phyloP scores from a whole-genome alignment of 116 monocot genomes.

The Dioscorea cayenensis region DNA sequence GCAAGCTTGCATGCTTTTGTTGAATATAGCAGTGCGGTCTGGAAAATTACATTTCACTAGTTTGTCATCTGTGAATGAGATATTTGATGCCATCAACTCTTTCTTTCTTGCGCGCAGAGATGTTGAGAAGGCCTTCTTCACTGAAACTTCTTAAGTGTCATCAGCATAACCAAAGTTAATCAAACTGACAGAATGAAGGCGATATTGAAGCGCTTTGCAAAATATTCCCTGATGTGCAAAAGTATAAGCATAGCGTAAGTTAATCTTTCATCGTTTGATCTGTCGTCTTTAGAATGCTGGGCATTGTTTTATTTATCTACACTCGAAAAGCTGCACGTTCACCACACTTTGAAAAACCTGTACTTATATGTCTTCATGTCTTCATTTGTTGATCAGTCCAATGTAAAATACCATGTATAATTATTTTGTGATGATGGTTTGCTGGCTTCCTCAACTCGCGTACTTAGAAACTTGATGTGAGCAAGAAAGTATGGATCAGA shows the following conservation, averaged over 20 bases:
- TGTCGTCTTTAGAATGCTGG: no score
- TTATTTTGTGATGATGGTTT: no score
- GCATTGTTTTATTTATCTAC: background rate
- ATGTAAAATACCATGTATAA: no score
- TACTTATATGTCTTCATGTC: no score
- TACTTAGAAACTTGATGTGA: no score
- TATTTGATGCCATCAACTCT: background rate
- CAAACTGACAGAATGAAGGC: conserved; percentile 44
- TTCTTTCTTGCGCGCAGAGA: conserved; percentile 21
- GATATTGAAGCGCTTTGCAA: conserved; percentile 47
- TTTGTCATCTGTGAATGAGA: background rate
- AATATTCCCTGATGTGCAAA: conserved; percentile 21
- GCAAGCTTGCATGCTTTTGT: background rate
- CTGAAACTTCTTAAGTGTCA: conserved; percentile 25
- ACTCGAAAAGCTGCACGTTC: background rate
- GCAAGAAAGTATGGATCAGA: no score
- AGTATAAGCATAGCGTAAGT: conserved; percentile 58
- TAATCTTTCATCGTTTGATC: background rate
- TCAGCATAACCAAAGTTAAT: conserved; percentile 33
- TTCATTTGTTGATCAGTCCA: no score
- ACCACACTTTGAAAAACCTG: no score
- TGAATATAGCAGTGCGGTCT: background rate
- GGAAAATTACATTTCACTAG: background rate
- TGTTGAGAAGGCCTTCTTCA: conserved; percentile 44
- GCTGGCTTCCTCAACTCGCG: no score